These are phyloP conservation scores for Lolium perenne DNA, from an alignment of 176 grass and related monocot species.

Conservation along the genomic window DNA sequence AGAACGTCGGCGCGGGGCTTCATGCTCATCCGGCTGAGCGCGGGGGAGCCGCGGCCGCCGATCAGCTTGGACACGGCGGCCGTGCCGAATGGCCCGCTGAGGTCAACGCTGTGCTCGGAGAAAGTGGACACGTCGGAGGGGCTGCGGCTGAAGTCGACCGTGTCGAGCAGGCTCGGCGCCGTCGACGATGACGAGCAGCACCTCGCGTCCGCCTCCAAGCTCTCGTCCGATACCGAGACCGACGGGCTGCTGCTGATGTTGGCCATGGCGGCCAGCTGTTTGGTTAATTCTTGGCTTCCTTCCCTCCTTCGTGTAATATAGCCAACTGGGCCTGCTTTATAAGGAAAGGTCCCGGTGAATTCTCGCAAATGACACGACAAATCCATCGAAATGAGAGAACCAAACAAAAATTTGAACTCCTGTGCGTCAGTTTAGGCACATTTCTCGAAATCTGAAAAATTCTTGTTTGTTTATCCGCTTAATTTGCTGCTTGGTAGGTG, in stretches of 20 bases:
- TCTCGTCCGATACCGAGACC: conserved; percentile 62
- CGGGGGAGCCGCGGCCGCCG: conserved; percentile 44
- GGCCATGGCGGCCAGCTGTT: conserved; percentile 39
- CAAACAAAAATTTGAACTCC: conserved; percentile 36
- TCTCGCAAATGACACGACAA: conserved; percentile 42
- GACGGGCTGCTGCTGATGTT: conserved; percentile 65
- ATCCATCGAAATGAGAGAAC: conserved; percentile 50
- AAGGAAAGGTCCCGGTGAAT: conserved; percentile 18
- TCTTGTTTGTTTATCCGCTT: conserved; percentile 16
- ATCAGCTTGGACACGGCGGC: conserved; percentile 54
- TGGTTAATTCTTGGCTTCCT: neutral
- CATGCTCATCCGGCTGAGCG: conserved; percentile 67
- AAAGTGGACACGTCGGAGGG: conserved; percentile 79
- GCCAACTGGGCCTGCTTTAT: conserved; percentile 29
- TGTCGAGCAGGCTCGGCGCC: conserved; percentile 56
- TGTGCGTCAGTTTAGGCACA: neutral
- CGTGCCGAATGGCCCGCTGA: conserved; percentile 61
- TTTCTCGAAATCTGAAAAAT: conserved; percentile 36
- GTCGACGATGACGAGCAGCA: conserved; percentile 64
- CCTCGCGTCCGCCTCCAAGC: conserved; percentile 59
- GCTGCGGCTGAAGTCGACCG: conserved; percentile 73
- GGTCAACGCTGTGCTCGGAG: conserved; percentile 71
- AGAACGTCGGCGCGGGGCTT: conserved; percentile 68
- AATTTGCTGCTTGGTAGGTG: conserved; percentile 23
- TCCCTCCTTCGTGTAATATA: neutral